Percentiles rank a stretch among this genome's conserved stretches.
Evolutionary conservation across 495 filamentous ascomycete species (phyloP).

Genomic region (Penicillium pulvis): DNA sequence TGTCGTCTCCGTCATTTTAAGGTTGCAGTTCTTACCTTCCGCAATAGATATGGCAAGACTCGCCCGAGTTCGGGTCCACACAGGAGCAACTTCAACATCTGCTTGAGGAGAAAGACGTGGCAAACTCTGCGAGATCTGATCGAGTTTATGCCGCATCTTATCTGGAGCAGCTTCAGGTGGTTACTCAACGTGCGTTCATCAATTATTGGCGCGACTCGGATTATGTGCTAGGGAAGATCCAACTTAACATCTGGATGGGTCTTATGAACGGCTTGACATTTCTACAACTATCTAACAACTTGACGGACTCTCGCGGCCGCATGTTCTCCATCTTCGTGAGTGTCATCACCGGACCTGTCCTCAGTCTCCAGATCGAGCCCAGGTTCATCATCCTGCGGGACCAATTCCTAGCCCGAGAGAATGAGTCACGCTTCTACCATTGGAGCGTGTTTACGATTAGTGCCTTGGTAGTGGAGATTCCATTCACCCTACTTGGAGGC

Average conservation of each 20-base stretch:
- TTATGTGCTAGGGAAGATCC: slow-evolving; percentile 11
- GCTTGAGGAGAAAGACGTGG: background rate
- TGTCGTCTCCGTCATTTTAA: background rate
- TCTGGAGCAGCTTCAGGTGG: slow-evolving; percentile 9
- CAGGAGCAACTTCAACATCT: background rate
- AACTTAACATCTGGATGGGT: slow-evolving; percentile 12
- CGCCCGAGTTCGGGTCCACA: background rate
- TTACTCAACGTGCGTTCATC: slow-evolving; percentile 9
- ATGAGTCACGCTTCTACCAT: slow-evolving; percentile 41
- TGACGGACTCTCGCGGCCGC: background rate
- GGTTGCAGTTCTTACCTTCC: background rate
- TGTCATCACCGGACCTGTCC: slow-evolving; percentile 34
- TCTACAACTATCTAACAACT: background rate
- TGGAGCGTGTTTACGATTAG: slow-evolving; percentile 45
- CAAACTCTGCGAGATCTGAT: background rate
- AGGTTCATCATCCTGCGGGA: slow-evolving; percentile 42
- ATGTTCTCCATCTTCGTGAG: slow-evolving; percentile 19
- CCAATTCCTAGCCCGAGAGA: slow-evolving; percentile 39
- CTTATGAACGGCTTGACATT: slow-evolving; percentile 27
- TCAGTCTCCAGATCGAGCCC: slow-evolving; percentile 44
- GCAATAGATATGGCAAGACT: background rate
- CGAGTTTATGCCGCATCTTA: slow-evolving; percentile 12
- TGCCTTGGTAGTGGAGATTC: slow-evolving; percentile 44
- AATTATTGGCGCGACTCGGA: slow-evolving; percentile 16
- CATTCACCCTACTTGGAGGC: slow-evolving; percentile 38